Percentiles rank a stretch among this genome's conserved stretches.
These are phyloP conservation scores for Colletotrichum eleusines DNA, from an alignment of 2,329 filamentous ascomycete species.

Conservation along the genomic window DNA sequence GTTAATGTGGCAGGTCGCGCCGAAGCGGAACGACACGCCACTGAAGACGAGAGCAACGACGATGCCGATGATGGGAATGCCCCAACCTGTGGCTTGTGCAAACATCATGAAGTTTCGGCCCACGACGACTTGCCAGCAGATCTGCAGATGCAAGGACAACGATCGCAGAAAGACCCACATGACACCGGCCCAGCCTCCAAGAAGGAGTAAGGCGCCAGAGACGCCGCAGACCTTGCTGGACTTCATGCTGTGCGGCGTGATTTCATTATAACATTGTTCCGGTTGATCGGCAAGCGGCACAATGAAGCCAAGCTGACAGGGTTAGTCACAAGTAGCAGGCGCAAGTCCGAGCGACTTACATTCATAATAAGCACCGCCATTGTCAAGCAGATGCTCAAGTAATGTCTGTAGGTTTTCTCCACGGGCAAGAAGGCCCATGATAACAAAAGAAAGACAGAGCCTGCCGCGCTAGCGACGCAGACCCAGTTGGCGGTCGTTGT, in stretches of 20 bases:
- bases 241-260: slow-evolving; percentile 94
- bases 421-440: slow-evolving; percentile 86
- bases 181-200: slow-evolving; percentile 85
- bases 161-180: slow-evolving; percentile 94
- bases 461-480: slow-evolving; percentile 78
- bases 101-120: slow-evolving; percentile 91
- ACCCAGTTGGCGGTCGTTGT: slow-evolving; percentile 83
- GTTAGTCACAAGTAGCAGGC: neutral
- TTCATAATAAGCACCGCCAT: slow-evolving; percentile 82
- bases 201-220: slow-evolving; percentile 86
- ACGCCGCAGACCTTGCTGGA: slow-evolving; percentile 85
- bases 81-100: slow-evolving; percentile 85
- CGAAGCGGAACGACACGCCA: slow-evolving; percentile 94
- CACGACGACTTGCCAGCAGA: slow-evolving; percentile 95
- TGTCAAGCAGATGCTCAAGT: slow-evolving; percentile 89
- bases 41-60: slow-evolving; percentile 83
- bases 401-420: slow-evolving; percentile 92
- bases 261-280: slow-evolving; percentile 86
- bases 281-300: slow-evolving; percentile 85
- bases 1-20: slow-evolving; percentile 93
- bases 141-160: slow-evolving; percentile 93
- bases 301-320: slow-evolving; percentile 82
- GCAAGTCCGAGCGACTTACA: slow-evolving; percentile 63
- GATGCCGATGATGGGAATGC: slow-evolving; percentile 81
- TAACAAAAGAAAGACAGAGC: slow-evolving; percentile 80